Evolutionary conservation across 31 red algal genomes (phyloP).

Genomic region (Asparagopsis taxiformis): DNA sequence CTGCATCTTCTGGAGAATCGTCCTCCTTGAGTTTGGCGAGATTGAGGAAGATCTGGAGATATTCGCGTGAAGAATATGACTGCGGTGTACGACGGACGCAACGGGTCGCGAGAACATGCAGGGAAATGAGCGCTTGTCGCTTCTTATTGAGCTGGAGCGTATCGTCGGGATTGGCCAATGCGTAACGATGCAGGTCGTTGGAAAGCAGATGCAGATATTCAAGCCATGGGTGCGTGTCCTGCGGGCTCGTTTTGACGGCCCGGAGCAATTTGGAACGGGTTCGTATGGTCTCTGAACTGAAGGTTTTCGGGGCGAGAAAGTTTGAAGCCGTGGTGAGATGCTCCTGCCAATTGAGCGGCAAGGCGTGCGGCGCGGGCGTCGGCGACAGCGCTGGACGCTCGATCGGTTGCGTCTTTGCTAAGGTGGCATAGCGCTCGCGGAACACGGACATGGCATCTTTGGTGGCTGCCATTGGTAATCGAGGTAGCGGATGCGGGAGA

Average conservation of each 20-base stretch:
- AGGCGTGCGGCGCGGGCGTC: too few relatives aligned
- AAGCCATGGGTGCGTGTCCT: constrained; percentile 3
- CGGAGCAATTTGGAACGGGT: constrained; percentile 8
- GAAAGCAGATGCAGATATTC: constrained; percentile 8
- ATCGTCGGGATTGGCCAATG: background rate
- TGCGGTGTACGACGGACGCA: too few relatives aligned
- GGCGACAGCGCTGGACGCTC: too few relatives aligned
- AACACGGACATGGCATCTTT: too few relatives aligned
- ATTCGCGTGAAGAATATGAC: constrained; percentile 29
- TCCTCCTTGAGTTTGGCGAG: constrained; percentile 40
- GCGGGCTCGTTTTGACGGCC: constrained; percentile 27
- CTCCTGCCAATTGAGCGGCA: constrained; percentile 22
- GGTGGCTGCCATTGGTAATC: too few relatives aligned
- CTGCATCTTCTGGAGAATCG: constrained; percentile 45
- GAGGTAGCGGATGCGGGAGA: too few relatives aligned
- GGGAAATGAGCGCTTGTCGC: constrained; percentile 33
- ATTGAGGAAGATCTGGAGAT: constrained; percentile 55
- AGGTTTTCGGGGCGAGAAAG: constrained; percentile 7
- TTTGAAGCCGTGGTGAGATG: constrained; percentile 15
- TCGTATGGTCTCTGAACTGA: constrained; percentile 1
- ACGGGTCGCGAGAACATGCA: constrained; percentile 45
- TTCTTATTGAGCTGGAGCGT: background rate
- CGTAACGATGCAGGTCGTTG: constrained; percentile 7
- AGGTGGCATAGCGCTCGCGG: too few relatives aligned
- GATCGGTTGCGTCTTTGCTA: too few relatives aligned